Base-by-base conservation (phyloP, 352 stramenopile genomes). In the Phytophthora pluvialis region DNA sequence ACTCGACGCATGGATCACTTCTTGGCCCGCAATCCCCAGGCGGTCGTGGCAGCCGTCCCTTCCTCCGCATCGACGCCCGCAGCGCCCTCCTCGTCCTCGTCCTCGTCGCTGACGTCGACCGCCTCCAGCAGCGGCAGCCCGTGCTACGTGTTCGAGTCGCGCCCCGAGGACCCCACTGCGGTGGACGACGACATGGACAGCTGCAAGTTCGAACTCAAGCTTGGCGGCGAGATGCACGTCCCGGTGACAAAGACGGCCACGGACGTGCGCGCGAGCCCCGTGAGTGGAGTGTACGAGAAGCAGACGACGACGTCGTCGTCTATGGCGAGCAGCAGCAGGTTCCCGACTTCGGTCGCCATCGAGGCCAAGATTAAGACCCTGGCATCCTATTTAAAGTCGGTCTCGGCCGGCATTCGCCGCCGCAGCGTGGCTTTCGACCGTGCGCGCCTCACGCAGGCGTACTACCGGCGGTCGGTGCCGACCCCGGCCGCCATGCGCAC, bases 311-410 rank as follows among this genome's bases (percentile, higher is more conserved):
- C 63, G 38, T 47, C 59, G 35, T 59, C 60, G 5, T 21, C 21
- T 21, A 61, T 51, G 42, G 38, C 47, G 25, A 53, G 40, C 50
- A 62, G 40, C 35, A 61, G 38, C 43, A 54, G 36, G 54, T 47
- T 67, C 33, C 26, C 33, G 31, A 36, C 16, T 10, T 32, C 58
- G 12, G 40, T 46, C 49, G 48, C 48, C 15, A 67, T 84, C 21
- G 72, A 84, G 29, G 44, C 73, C 38, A 78, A 75, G 38, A 72
- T 84, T 57, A 81, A 78, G 47, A 72, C 70, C 12, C 61, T 84
- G 33, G 47, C 75, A 28, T 80, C 49, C 35, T 84, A 81, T 67
- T 70, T 84, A 69, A 73, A 73, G 55, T 80, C 67, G 56, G 70
- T 83, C 40, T 77, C 72, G 36, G 50, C 76, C 3, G 70, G 64